A percentile compares a stretch with the other conserved stretches of the same genome.
Conservation (phyloP, 2,329 filamentous ascomycete genomes). For the Xylariales sp. region DNA sequence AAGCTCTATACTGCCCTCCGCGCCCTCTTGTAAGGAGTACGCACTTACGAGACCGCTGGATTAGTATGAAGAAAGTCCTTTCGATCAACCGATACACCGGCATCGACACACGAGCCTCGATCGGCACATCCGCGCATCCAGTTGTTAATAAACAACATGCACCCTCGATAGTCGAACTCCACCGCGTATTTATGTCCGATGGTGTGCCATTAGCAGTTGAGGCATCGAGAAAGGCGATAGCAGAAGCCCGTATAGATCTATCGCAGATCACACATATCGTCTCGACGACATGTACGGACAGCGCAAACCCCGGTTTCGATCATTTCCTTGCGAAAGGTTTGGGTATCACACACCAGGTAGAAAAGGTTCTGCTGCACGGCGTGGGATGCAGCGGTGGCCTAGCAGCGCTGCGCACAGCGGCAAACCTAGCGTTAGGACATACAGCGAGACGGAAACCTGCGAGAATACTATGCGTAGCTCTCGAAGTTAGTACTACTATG, state of each 20-base stretch:
- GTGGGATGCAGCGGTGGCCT: constrained; percentile 63
- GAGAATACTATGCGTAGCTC: constrained; percentile 59
- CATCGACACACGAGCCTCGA: constrained; percentile 58
- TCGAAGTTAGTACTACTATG: constrained; percentile 58
- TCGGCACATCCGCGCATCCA: constrained; percentile 57
- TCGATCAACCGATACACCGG: constrained; percentile 61
- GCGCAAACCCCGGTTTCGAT: constrained; percentile 65
- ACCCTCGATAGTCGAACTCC: constrained; percentile 52
- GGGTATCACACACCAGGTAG: constrained; percentile 51
- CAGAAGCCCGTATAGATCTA: constrained; percentile 47
- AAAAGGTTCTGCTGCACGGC: constrained; percentile 62
- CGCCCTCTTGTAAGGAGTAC: background rate
- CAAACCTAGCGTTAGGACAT: constrained; percentile 61
- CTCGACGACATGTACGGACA: constrained; percentile 64
- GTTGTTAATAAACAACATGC: constrained; percentile 50
- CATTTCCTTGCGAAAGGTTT: constrained; percentile 58
- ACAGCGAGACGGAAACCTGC: constrained; percentile 55
- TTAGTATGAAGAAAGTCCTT: constrained; percentile 58
- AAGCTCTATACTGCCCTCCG: constrained; percentile 26
- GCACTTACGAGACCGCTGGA: background rate
- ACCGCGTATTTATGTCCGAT: constrained; percentile 49
- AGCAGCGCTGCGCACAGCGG: constrained; percentile 56
- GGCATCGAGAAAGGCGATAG: constrained; percentile 50
- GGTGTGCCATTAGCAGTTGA: constrained; percentile 53
- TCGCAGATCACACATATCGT: constrained; percentile 61